Evolutionary conservation across 208 protist genomes (phyloP), one percentile per base, ranked within the genome.

Genomic region (Trypanosoma conorhini): DNA sequence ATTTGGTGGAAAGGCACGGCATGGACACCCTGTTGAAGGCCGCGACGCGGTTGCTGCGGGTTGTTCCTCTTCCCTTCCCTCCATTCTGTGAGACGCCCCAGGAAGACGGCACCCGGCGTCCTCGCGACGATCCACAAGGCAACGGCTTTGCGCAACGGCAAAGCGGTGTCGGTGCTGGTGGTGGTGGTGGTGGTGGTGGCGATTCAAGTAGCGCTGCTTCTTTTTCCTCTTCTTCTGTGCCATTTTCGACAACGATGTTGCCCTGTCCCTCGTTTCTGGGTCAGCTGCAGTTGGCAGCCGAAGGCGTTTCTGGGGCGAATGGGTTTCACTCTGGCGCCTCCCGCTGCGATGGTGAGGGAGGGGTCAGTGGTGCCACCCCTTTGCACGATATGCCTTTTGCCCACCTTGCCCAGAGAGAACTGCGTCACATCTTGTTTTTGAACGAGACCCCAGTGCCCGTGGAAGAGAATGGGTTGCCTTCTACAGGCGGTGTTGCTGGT

Each of bases 61-160:
- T 78, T 64, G 67, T 78, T 21, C 77, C 76, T 17, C 28, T 56
- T 46, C 65, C 72, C 22, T 70, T 77, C 22, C 30, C 46, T 12
- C 38, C 21, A 12, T 65, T 57, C 19, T 60, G 10, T 59, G 40
- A 46, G 12, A 35, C n/a, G 31, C 38, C 62, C 26, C 38, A 44
- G 50, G 40, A 51, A 33, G n/a, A 42, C 35, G 30, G 17, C 12
- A 51, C 26, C 5, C 33, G 17, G 12, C 40, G 40, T 28, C 38
- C 13, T 48, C 13, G 31, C 12, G 38, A 67, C 28, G 54, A 42
- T 28, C 31, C 9, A 3, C 10, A 28, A 60, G 40, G 55, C 30
- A 60, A 30, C 12, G 24, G 31, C 28, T 35, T 3, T 9, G 17
- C 12, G 26, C 50, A n/a, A 54, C 50, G 19, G 22, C 50, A 54